phyloP scores from a whole-genome alignment of 192 early-diverging fungal species.

The Physocladia obscura region DNA sequence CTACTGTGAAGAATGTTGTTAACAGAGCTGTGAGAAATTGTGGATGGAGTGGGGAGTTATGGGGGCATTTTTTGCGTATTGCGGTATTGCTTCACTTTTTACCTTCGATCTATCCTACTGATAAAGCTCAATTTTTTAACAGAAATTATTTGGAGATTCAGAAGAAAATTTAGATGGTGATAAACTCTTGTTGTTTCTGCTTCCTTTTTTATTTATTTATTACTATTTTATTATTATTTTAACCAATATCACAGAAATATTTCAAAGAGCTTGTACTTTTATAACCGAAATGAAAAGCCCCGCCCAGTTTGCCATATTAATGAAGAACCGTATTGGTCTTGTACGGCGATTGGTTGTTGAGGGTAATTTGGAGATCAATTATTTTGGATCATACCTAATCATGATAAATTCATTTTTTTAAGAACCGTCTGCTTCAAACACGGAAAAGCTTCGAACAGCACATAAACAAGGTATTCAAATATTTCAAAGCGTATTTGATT shows the following conservation, averaged over 20 bases:
- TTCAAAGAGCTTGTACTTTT: constrained; percentile 12
- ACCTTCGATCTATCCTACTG: too few species aligned
- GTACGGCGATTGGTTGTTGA: constrained; percentile 2
- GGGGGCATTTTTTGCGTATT: constrained; percentile 50
- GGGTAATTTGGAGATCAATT: not conserved
- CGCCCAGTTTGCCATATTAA: constrained; percentile 33
- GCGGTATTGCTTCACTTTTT: too few species aligned
- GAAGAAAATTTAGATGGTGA: constrained; percentile 31
- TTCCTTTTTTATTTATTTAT: not conserved
- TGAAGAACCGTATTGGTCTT: constrained; percentile 16
- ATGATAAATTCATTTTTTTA: too few species aligned
- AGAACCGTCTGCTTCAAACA: not conserved
- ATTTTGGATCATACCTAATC: too few species aligned
- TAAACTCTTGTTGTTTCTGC: not conserved
- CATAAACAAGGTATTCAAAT: not conserved
- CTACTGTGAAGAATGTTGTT: constrained; percentile 38
- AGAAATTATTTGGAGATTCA: constrained; percentile 18
- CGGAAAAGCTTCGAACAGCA: not conserved
- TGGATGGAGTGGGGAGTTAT: constrained; percentile 68
- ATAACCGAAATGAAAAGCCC: constrained; percentile 22
- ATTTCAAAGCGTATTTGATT: constrained; percentile 12
- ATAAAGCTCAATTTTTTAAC: too few species aligned
- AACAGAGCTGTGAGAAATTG: constrained; percentile 69
- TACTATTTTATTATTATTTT: not conserved
- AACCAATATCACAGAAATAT: constrained; percentile 12